Evolutionary conservation across 2,329 filamentous ascomycete genomes (phyloP), one percentile per base, ranked within the genome.

Genomic region (Pyrenochaeta sp.): DNA sequence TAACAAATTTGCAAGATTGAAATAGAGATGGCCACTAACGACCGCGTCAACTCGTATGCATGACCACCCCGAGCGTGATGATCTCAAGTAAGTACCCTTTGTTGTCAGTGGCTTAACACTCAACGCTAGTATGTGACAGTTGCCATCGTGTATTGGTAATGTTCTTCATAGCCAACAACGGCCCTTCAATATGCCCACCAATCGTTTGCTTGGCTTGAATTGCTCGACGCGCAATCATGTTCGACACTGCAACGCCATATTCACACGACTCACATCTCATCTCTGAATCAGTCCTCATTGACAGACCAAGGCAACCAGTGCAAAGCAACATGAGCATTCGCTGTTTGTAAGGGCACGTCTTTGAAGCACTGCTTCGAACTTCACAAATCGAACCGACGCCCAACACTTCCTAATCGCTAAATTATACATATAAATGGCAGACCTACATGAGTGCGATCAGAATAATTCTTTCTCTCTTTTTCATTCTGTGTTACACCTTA

Each of bases 361-460:
- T 12, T 39, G 18, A 17, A 39, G 30, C 50, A 51, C 46, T 57
- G 55, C 37, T 21, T 36, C 36, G 30, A 18, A 43, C 56, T 64
- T 66, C 64, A 67, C 62, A 23, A 20, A 50, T 49, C 27, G 7
- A 31, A 29, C 40, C 41, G 6, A 43, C 32, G 18, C 23, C 31
- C n/a, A 54, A 49, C 48, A 27, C 41, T 37, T 2, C 14, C 3
- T 32, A 20, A 20, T 15, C 23, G 15, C 21, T 17, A 33, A 3
- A 14, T 14, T 17, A 12, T 40, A 35, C 7, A 33, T 47, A 60
- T 54, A 56, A 51, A 41, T 39, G 30, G 14, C 17, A 10, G 14
- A 9, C 10, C 11, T 30, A 10, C 1, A 31, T 39, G 20, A 30
- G 27, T 45, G 5, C 10, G n/a, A 14, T 17, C n/a, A 27, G n/a